Evolutionary conservation across 2,329 filamentous ascomycete species (phyloP), one percentile per base, ranked within the genome.

Genomic region (Aquanectria penicillioides): DNA sequence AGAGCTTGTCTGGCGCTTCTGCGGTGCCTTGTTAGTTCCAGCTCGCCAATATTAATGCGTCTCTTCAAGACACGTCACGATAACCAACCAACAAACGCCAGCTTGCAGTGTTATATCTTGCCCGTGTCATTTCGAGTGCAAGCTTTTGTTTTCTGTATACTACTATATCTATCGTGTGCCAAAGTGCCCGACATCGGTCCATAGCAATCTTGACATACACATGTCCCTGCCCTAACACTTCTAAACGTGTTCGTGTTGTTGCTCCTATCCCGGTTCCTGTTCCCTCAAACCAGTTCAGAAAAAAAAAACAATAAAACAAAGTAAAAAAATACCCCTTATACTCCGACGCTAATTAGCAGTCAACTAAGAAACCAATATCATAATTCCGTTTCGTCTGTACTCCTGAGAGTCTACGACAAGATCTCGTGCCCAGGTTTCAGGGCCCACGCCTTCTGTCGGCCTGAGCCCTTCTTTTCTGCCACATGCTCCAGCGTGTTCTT

Each of bases 401-500:
- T 58, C 20, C 47, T 54, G 33, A 54, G 48, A 34, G 33, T 36
- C 37, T 25, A 76, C 18, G 65, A 62, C 15, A 59, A 41, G 49
- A 78, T 72, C 57, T 75, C 74, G 50, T 78, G 75, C 4, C 75
- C 77, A n/a, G 75, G 71, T 64, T 74, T 76, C 43, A 80, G 63
- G 10, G 70, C 69, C 77, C 77, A 79, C 48, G 76, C 72, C 62
- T 78, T 79, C 23, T 62, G 53, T 15, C 74, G 69, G 3, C 76
- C 76, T 20, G 69, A 50, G 3, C 76, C 77, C 48, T 71, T 74
- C 70, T 75, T 79, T 64, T 77, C 77, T 2, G 77, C 77, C 29
- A 80, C 72, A 37, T 71, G 51, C 51, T 79, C 77, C 23, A 80
- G 60, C 1, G 77, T 79, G 25, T 79, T 78, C 71, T 78, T 79